Conservation (phyloP, 768 basidiomycete genomes). For the Pisolithus orientalis region DNA sequence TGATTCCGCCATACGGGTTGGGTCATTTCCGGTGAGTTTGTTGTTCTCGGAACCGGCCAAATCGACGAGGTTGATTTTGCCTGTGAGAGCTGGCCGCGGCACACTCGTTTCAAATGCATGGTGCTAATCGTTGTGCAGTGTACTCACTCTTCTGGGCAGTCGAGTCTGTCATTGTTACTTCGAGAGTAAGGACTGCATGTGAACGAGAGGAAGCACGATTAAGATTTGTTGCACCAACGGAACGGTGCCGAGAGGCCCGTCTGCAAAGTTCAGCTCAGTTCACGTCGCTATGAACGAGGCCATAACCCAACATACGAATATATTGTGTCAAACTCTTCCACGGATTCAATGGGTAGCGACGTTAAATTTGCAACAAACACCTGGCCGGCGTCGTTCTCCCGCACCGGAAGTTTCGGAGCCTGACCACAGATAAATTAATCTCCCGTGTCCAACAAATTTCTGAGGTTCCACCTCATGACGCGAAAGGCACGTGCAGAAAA, state of each 20-base stretch:
- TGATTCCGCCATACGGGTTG: slow-evolving; percentile 83
- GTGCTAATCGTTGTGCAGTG: not conserved
- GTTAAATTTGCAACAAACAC: slow-evolving; percentile 51
- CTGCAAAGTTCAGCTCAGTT: slow-evolving; percentile 30
- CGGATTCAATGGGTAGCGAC: slow-evolving; percentile 30
- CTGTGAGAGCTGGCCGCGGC: slow-evolving; percentile 47
- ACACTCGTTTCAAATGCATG: not conserved
- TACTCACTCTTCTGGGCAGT: slow-evolving; percentile 47
- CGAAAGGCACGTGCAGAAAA: not conserved
- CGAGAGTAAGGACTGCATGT: slow-evolving; percentile 79
- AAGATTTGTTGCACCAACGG: slow-evolving; percentile 79
- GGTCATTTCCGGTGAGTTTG: slow-evolving; percentile 84
- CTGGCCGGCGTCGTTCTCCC: slow-evolving; percentile 46
- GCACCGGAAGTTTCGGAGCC: slow-evolving; percentile 50
- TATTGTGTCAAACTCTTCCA: slow-evolving; percentile 41
- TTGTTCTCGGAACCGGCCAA: slow-evolving; percentile 91
- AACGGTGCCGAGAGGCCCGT: slow-evolving; percentile 68
- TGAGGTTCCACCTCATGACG: not conserved
- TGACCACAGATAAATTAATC: slow-evolving; percentile 12
- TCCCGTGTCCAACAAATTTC: not conserved
- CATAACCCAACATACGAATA: slow-evolving; percentile 36
- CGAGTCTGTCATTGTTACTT: slow-evolving; percentile 54
- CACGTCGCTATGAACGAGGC: not conserved
- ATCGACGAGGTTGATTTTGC: slow-evolving; percentile 84
- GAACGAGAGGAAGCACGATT: slow-evolving; percentile 84